These are phyloP conservation scores for Strigomonas oncopelti DNA, from an alignment of 208 protist genomes.

Conservation along the genomic window DNA sequence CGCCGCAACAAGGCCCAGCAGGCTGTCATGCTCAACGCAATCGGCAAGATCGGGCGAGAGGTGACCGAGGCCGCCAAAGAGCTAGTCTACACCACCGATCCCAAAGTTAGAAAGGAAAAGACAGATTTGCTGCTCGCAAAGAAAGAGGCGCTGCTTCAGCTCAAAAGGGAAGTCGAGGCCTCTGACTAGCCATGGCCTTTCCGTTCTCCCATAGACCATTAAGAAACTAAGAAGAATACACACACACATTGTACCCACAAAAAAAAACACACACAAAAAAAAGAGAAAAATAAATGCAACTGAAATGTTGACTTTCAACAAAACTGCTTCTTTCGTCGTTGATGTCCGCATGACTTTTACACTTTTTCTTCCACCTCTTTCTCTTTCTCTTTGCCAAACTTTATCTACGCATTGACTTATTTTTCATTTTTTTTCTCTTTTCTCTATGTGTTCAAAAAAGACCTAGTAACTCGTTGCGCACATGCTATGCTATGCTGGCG, in stretches of 20 bases:
- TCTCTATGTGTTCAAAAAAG: slow-evolving; percentile 3
- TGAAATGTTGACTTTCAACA: background rate
- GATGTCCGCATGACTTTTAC: background rate
- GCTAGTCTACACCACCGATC: slow-evolving; percentile 29
- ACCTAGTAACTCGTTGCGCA: background rate
- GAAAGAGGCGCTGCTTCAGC: slow-evolving; percentile 26
- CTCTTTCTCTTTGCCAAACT: background rate
- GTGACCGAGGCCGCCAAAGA: slow-evolving; percentile 20
- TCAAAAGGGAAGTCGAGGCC: slow-evolving; percentile 13
- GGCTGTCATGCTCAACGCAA: slow-evolving; percentile 1
- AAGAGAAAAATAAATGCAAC: background rate
- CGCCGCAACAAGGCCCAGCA: slow-evolving; percentile 4
- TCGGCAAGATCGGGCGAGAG: slow-evolving; percentile 41
- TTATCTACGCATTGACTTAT: background rate
- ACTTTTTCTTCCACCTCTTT: background rate
- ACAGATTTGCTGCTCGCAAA: slow-evolving; percentile 21
- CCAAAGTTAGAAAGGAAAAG: slow-evolving; percentile 19
- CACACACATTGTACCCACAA: background rate
- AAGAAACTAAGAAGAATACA: background rate
- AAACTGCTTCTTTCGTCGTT: background rate
- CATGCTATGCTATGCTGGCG: background rate
- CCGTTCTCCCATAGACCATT: background rate
- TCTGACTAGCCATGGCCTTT: background rate
- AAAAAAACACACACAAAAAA: background rate
- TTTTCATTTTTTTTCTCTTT: slow-evolving; percentile 10